Evolutionary conservation across 345 rosid genomes (phyloP), one percentile per base, ranked within the genome.

Genomic region (Syzygium oleosum): DNA sequence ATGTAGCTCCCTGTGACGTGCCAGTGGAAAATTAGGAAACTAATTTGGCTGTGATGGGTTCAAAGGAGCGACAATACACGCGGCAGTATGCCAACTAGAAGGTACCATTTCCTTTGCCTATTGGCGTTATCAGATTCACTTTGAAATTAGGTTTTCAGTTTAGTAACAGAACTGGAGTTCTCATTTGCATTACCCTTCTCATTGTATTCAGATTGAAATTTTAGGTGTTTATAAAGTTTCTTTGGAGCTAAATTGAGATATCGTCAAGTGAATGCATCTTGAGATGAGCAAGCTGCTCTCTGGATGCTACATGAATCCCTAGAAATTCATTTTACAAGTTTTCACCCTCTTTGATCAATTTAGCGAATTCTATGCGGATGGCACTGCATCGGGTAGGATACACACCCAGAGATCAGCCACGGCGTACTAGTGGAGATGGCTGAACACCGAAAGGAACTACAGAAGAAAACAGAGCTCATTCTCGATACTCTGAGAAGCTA

Each of bases 371-470:
- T 27, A 49, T 84, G 85, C 92, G 96, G 99, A 93, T 93, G 55
- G 91, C 94, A 88, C 98, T 97, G 51, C 93, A 94, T 87, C 99
- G 95, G 34, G 96, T 95, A 88, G 98, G 99, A 52, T 97, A 97
- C 92, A 92, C 90, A 63, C 94, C 95, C 98, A 96, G 90, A 94
- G 96, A 43, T 43, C 88, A 95, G 94, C 90, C 99, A 96, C 85
- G 93, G 96, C 59, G 93, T 93, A 80, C 89, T 95, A 80, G 98
- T 95, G 84, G 98, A 95, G 88, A 95, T 94, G 99, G 95, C 93
- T 25, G 97, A 95, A 89, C 96, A 96, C 90, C 88, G 93, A 59
- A 95, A 95, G 90, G 96, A 97, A 41, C 77, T 97, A 90, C 96
- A 95, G 90, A 97, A 93, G 92, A 94, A 93, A 93, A 97, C 99